Evolutionary conservation across 805 yeast genomes (phyloP), one percentile per base, ranked within the genome.

Genomic region (Blastobotrys attinorum): DNA sequence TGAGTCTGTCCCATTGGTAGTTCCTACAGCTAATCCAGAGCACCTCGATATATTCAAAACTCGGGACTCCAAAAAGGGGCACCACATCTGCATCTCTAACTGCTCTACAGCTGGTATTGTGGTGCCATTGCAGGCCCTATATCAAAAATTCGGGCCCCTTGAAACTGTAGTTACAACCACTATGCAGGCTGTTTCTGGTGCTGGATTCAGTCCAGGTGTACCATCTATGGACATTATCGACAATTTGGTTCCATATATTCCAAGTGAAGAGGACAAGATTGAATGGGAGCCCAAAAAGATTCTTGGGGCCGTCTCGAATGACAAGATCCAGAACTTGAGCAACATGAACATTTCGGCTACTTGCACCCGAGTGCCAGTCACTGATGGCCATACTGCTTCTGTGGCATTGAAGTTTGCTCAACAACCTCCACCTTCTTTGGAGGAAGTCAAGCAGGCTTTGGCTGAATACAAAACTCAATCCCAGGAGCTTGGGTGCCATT

Each of bases 221-320:
- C 79, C 96, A 18, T 92, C 95, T 52, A 89, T 92, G 65, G 97
- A 92, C 61, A 79, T 90, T 44, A 73, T 92, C 56, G 98, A 92
- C 67, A 92, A 92, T 68, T 75, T 92, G 53, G 87, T 92, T 44
- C 98, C 98, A 34, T 92, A 71, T 73, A 92, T 92, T 60, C 73
- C 88, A 52, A 97, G 97, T 37, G 98, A 92, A 68, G 98, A 92
- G 69, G 98, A 92, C 55, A 92, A 92, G 70, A 86, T 92, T 56
- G 98, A 92, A 68, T 88, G 95, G 94, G 98, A 92, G 71, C 88
- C 97, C 43, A 84, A 86, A 62, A 92, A 92, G 71, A 92, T 92
- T 52, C 73, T 92, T 57, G 97, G 96, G 51, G 16, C 38, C 13
- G 32, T 16, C 16, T 56, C 80, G 31, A 72, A 77, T 43, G 60